Base-by-base conservation (phyloP, 1,284 basidiomycete species). In the Serendipita sp. region DNA sequence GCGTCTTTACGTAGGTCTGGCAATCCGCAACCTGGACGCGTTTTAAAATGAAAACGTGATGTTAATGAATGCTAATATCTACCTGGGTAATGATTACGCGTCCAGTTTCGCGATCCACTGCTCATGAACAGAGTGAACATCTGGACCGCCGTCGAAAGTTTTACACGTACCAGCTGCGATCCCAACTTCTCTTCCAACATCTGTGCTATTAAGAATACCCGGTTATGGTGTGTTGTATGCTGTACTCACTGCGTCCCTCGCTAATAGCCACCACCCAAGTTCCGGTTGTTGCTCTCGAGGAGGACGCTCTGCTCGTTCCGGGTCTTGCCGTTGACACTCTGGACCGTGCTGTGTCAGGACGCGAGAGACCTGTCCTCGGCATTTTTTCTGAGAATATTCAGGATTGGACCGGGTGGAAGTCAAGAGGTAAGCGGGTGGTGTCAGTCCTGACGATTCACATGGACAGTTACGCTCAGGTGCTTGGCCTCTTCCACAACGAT, bases 1-100 rank as follows among this genome's bases (percentile, higher is more conserved):
- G 74, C 0, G 89, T 92, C 71, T 90, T 91, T 64, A 91, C 83
- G 68, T 92, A 96, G 17, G 89, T 89, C 64, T 87, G 80, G 66
- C 84, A 87, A 69, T 93, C 90, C 41, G 86, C 82, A 29, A 92
- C 77, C 89, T 93, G 44, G 60, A 30, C 60, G 1, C 34, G 26
- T 53, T 5, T 26, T 29, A 32, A 35, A 61, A 45, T 45, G 67
- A 69, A 32, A 49, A n/a, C 34, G 61, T 45, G 63, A 61, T 67
- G 47, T 66, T 49, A 15, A 44, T 55, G 65, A 44, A 41, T 61
- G 42, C 61, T 65, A 64, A 67, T 60, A 61, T 71, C 22, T 62
- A 85, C 88, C 77, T 89, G 88, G 26, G 88, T 80, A 17, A 87
- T 74, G 71, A 83, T 78, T 32, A 87, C 86, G 63, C 80, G 78